These are phyloP conservation scores for Neonectria neomacrospora DNA, from an alignment of 2,329 filamentous ascomycete genomes.

Conservation along the genomic window DNA sequence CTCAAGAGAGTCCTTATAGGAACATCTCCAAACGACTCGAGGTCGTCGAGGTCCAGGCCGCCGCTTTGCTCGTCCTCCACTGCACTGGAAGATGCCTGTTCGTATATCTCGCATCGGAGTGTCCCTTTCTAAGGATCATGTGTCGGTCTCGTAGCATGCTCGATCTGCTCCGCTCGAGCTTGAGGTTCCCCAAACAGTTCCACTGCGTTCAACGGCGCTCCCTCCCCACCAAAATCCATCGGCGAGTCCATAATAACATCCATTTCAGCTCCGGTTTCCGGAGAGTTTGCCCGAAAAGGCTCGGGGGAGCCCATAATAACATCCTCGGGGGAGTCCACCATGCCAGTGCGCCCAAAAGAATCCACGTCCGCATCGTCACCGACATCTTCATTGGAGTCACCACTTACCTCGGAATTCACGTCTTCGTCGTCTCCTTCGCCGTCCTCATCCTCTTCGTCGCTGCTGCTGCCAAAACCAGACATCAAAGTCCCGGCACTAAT, in stretches of 20 bases:
- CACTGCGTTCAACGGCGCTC: conserved; percentile 17
- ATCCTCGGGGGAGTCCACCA: conserved; percentile 45
- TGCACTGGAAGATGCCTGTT: conserved; percentile 26
- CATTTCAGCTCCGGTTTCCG: conserved; percentile 32
- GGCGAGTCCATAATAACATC: conserved; percentile 40
- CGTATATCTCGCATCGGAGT: conserved; percentile 30
- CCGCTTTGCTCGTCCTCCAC: conserved; percentile 19
- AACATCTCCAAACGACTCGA: conserved; percentile 46
- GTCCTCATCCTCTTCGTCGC: conserved; percentile 96
- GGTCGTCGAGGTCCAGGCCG: conserved; percentile 33
- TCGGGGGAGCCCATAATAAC: conserved; percentile 49
- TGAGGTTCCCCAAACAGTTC: conserved; percentile 28
- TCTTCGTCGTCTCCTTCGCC: conserved; percentile 87
- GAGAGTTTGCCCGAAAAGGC: conserved; percentile 38
- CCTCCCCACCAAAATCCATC: conserved; percentile 33
- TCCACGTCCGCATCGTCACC: conserved; percentile 37
- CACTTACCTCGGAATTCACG: conserved; percentile 73
- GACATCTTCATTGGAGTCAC: conserved; percentile 50
- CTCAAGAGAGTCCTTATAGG: conserved; percentile 43
- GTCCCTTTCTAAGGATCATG: conserved; percentile 36
- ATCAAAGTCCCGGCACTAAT: conserved; percentile 80
- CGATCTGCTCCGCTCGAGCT: conserved; percentile 36
- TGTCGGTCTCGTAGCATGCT: conserved; percentile 35
- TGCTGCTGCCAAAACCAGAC: conserved; percentile 93
- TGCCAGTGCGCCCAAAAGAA: conserved; percentile 44